Evolutionary conservation across 768 basidiomycete species (phyloP), one percentile per base, ranked within the genome.

Genomic region (Trichaptum fuscoviolaceum): DNA sequence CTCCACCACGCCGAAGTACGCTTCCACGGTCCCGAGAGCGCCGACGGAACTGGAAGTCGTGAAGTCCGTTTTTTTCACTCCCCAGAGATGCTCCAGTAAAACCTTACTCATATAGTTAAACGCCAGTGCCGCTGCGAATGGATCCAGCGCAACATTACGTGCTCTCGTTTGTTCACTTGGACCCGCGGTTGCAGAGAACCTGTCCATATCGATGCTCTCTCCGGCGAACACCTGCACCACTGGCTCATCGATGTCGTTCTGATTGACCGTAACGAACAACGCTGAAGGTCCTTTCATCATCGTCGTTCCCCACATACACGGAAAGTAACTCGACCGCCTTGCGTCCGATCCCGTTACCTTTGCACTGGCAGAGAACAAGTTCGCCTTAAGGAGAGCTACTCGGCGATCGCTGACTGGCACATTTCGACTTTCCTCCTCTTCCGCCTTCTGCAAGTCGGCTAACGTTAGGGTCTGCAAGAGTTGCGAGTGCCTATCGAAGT

Each of bases 211-310:
- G 9, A 85, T 83, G 0, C 80, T 69, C 30, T 74, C 75, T 0
- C 84, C 82, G 0, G 78, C 74, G 10, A 85, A 71, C 0, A 84
- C 74, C 63, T 84, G 82, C 0, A 77, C 80, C 25, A 83, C 75
- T 0, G 82, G 82, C 67, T 83, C 80, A 35, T 80, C 75, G 0
- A 77, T 62, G 66, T 83, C 80, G 0, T 69, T 64, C 0, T 78
- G 80, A 66, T 82, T 83, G 3, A 84, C 74, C 0, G 82, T 84
- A 1, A 79, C 67, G 83, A 83, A 84, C 0, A 83, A 26, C 0
- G 63, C 68, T 0, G 81, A 80, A 1, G 78, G 76, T 17, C 72
- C 72, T 26, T 68, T 69, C 0, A 68, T 24, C 0, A 79, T 25
- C 1, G 70, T 72, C 0, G 76, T 80, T 1, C 73, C 71, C 80